phyloP scores from a whole-genome alignment of 441 rosid species.

The Erodium chrysanthum region DNA sequence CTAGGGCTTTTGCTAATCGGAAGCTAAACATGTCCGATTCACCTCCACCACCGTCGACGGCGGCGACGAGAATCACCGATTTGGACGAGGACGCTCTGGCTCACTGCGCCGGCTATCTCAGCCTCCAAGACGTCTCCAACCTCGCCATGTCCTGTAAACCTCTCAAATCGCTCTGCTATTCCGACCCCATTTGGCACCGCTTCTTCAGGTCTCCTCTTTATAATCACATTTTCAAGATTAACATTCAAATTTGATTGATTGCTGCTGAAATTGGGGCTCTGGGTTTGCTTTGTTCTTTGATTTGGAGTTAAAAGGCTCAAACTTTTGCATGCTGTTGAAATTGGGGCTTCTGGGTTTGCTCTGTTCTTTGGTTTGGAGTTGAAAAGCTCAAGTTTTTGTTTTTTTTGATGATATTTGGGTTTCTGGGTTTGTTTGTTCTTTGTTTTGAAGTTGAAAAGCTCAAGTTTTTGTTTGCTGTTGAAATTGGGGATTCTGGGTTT shows the following conservation, averaged over 20 bases:
- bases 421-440: too few species aligned
- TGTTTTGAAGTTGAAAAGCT: neutral
- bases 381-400: neutral
- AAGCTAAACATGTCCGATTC: too few species aligned
- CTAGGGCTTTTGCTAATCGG: too few species aligned
- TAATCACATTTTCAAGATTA: too few species aligned
- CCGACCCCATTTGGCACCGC: conserved; percentile 39
- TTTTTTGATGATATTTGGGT: too few species aligned
- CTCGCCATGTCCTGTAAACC: conserved; percentile 34
- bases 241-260: too few species aligned
- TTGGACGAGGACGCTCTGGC: conserved; percentile 34
- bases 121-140: conserved; percentile 30
- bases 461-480: too few species aligned
- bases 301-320: neutral
- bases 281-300: too few species aligned
- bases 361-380: neutral
- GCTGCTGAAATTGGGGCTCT: too few species aligned
- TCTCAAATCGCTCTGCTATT: conserved; percentile 32
- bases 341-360: too few species aligned
- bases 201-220: conserved; percentile 28
- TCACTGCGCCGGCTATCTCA: conserved; percentile 30
- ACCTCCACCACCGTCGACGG: neutral
- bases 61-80: conserved; percentile 25
- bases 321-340: too few species aligned
- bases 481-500: too few species aligned